These are phyloP conservation scores for Linum trigynum DNA, from an alignment of 345 rosid genomes.

Conservation along the genomic window DNA sequence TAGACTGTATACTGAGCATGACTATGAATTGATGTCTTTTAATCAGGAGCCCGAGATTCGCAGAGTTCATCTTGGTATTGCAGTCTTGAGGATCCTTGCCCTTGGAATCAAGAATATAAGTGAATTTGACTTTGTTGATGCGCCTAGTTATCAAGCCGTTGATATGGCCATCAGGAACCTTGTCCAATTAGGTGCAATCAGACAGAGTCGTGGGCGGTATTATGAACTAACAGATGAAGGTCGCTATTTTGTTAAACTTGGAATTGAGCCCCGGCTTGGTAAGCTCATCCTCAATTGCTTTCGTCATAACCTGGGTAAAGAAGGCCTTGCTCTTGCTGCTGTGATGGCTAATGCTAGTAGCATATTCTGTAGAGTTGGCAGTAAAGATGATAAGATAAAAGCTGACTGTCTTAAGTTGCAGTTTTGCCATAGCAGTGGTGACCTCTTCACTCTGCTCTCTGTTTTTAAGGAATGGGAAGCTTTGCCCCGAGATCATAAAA, in stretches of 20 bases:
- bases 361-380: conserved; percentile 88
- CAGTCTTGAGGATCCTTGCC: conserved; percentile 74
- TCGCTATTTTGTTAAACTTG: conserved; percentile 56
- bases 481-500: conserved; percentile 39
- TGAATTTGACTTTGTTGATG: conserved; percentile 78
- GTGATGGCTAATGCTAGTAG: conserved; percentile 80
- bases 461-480: conserved; percentile 77
- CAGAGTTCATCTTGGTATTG: conserved; percentile 91
- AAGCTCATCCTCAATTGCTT: conserved; percentile 61
- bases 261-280: conserved; percentile 86
- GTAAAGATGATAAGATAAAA: conserved; percentile 50
- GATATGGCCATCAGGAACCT: conserved; percentile 66
- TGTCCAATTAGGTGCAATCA: conserved; percentile 66
- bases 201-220: conserved; percentile 30
- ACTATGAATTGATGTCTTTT: conserved; percentile 46
- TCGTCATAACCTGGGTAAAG: conserved; percentile 45
- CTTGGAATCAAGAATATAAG: conserved; percentile 47
- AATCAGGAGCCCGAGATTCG: conserved; percentile 80
- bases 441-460: conserved; percentile 76
- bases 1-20: conserved; percentile 50
- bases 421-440: conserved; percentile 74
- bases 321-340: conserved; percentile 87
- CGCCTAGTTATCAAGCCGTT: conserved; percentile 62
- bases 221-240: conserved; percentile 63
- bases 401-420: conserved; percentile 73